phyloP scores from a whole-genome alignment of 2,329 filamentous ascomycete species.

The Arthrobotrys entomopaga region DNA sequence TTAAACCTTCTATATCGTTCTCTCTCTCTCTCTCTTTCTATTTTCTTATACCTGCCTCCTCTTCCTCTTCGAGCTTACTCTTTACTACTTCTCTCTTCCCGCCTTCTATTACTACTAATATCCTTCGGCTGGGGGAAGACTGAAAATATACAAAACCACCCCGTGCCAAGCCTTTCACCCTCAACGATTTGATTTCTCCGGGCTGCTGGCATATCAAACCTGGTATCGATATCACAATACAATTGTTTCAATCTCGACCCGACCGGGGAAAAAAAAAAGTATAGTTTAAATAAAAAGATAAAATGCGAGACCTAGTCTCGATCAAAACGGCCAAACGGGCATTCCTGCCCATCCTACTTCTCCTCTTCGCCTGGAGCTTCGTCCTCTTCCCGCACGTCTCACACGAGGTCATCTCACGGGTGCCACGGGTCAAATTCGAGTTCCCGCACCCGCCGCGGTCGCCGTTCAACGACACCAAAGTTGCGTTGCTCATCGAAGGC shows the following conservation, averaged over 20 bases:
- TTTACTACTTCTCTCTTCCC: background rate
- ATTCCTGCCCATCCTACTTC: constrained; percentile 29
- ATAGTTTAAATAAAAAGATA: background rate
- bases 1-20: constrained; percentile 16
- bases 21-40: constrained; percentile 6
- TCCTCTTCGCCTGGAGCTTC: constrained; percentile 40
- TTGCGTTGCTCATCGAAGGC: constrained; percentile 69
- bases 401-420: constrained; percentile 24
- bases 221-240: no score
- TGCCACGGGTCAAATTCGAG: constrained; percentile 37
- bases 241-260: background rate
- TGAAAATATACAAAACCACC: no score
- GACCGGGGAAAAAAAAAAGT: background rate
- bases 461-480: constrained; percentile 66
- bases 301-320: constrained; percentile 10
- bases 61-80: background rate
- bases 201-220: no score
- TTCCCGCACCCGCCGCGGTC: constrained; percentile 59
- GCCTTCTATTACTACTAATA: no score
- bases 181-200: no score
- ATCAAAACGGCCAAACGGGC: constrained; percentile 26
- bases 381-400: constrained; percentile 43
- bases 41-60: background rate
- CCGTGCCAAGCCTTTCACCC: no score
- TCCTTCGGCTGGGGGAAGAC: no score